A percentile compares a stretch with the other conserved stretches of the same genome.
phyloP scores from a whole-genome alignment of 768 basidiomycete species.

The Auricularia sp. region DNA sequence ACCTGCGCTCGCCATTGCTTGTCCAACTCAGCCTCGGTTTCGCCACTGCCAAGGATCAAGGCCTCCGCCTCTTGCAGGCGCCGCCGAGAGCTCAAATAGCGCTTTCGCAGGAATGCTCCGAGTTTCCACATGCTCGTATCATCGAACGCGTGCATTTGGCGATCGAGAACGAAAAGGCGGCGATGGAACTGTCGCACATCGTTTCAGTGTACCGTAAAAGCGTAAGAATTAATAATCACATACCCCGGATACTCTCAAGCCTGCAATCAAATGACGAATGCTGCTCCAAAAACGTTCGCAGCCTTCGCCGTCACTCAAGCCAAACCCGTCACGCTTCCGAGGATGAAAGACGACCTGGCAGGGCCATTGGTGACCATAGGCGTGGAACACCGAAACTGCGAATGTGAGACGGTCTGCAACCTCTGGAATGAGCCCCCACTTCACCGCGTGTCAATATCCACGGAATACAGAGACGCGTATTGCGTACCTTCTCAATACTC shows the following conservation, averaged over 20 bases:
- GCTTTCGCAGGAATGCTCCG: not conserved
- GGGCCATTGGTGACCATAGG: slow-evolving; percentile 6
- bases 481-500: slow-evolving; percentile 5
- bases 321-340: not conserved
- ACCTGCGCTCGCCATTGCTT: not conserved
- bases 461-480: not conserved
- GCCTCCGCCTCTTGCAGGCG: not conserved
- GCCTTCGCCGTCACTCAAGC: slow-evolving; percentile 4
- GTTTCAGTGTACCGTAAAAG: not conserved
- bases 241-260: slow-evolving; percentile 5
- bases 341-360: slow-evolving; percentile 5
- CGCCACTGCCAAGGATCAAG: not conserved
- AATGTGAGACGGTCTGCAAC: slow-evolving; percentile 17
- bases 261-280: too few relatives aligned
- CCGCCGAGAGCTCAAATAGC: not conserved
- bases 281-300: not conserved
- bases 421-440: slow-evolving; percentile 5
- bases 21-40: not conserved
- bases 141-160: not conserved
- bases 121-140: not conserved
- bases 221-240: not conserved
- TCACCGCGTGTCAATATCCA: too few relatives aligned
- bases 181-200: not conserved
- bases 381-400: slow-evolving; percentile 27
- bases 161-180: not conserved